Evolutionary conservation across 129 eudicot genomes (phyloP), one percentile per base, ranked within the genome.

Genomic region (Flaveria linearis): DNA sequence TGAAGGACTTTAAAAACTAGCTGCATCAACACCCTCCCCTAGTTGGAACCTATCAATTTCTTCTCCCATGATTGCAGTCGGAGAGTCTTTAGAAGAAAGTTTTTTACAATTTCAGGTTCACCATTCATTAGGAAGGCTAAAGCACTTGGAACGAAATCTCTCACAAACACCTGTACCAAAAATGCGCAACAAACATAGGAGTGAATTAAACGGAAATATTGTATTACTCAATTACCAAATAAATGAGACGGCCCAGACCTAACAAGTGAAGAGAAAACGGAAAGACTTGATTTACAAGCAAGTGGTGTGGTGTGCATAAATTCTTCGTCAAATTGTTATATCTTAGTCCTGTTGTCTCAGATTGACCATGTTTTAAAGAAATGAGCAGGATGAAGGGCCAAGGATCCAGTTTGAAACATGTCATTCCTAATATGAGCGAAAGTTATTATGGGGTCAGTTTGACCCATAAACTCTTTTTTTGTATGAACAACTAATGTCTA

Each of bases 21-120:
- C 98, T 7, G 98, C 98, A 94, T 94, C 39, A 94, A 94, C 98
- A 45, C 98, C 98, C 76, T 88, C 96, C 67, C 97, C 98, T 75
- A 94, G 81, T 69, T 91, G 91, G 78, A 94, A 94, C 25, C 97
- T 79, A 52, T 94, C 97, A 36, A 94, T 86, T 76, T 94, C 52
- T 94, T 94, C 90, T 93, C 98, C 97, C 97, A 88, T 57, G 93
- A 85, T 74, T 94, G 98, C 33, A 94, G 98, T 26, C 97, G 91
- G 43, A 94, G 98, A 76, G 98, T 94, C 69, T 94, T 91, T 68
- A 91, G 71, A 78, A 94, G 73, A 75, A 94, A 94, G 56, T 94
- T 94, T 73, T 85, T 91, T 43, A 94, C 97, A 25, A 94, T 87
- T 72, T 91, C 97, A 30, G 98, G 98, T 72, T 94, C 98, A 16